A percentile compares a stretch with the other conserved stretches of the same genome.
Conservation (phyloP, 1,139 yeast species). For the Taphrina pruni region DNA sequence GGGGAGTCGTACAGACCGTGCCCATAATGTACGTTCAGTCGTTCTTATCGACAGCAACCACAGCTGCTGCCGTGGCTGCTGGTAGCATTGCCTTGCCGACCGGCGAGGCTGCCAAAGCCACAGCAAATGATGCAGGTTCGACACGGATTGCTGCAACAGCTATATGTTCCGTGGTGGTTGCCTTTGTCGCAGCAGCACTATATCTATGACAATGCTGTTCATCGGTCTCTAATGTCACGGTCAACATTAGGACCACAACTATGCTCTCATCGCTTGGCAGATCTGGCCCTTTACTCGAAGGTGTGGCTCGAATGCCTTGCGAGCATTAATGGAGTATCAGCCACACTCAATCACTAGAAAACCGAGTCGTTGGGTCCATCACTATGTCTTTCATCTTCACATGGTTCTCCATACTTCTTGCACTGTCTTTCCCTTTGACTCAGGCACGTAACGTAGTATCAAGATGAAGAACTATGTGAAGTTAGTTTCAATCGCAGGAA, state of each 20-base stretch:
- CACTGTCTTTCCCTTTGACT: conserved; percentile 70
- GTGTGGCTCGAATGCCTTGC: no score
- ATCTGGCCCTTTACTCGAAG: no score
- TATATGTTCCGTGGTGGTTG: neutral
- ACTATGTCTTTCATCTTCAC: neutral
- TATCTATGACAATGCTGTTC: neutral
- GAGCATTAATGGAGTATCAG: no score
- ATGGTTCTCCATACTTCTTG: conserved; percentile 54
- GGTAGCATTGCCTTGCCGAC: conserved; percentile 23
- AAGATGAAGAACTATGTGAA: conserved; percentile 40
- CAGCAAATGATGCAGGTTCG: conserved; percentile 8
- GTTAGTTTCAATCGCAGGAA: conserved; percentile 32
- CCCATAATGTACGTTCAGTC: conserved; percentile 14
- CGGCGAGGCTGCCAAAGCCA: conserved; percentile 18
- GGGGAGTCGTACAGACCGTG: conserved; percentile 17
- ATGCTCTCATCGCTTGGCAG: no score
- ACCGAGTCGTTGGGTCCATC: no score
- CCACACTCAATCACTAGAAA: no score
- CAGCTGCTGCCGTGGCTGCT: conserved; percentile 7
- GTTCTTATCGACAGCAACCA: conserved; percentile 1
- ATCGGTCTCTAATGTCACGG: no score
- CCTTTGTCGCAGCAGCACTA: neutral
- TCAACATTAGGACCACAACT: no score
- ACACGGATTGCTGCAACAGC: conserved; percentile 2
- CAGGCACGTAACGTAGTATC: conserved; percentile 62